Base-by-base conservation (phyloP, 2,329 filamentous ascomycete species). In the Diplodia corticola region DNA sequence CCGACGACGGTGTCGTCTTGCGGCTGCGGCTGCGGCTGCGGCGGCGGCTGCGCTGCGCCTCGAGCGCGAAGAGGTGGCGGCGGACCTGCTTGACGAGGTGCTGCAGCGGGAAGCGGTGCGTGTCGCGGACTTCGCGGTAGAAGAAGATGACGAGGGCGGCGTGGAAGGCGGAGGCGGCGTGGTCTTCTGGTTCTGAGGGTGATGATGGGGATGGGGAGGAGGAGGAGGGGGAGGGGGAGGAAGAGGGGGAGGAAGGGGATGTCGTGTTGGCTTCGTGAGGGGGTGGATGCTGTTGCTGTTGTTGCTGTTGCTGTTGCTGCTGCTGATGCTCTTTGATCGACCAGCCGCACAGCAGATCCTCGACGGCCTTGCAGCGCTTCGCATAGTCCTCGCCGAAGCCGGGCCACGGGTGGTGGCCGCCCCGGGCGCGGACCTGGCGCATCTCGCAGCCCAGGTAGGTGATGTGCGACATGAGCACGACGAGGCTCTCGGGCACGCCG, bases 81-180 rank as follows among this genome's bases (percentile, higher is more conserved):
- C 49, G 49, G 26, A 35, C 48, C 6, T 13, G 24, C 5, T n/a
- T 17, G 15, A 61, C 57, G 13, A 15, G 40, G 33, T 63, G 28
- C 33, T 63, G 60, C 15, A 63, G 48, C 33, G 22, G 40, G 30
- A 63, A 51, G 20, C 46, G 46, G 60, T 53, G 98, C 30, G 53
- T 53, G 48, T 63, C 49, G 20, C 24, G 22, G 7, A 63, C 60
- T n/a, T 53, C 46, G 35, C 60, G 60, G 49, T 63, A 63, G 30
- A 63, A 63, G 24, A 40, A 63, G 46, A 63, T 53, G 35, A 63
- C 4, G 24, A 63, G 60, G 20, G 60, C n/a, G 20, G 15, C 22
- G 48, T 63, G 60, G 57, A 61, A 61, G 40, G 57, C 57, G 1
- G 35, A n/a, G 2, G 57, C 57, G 44, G 26, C 57, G 40, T 61